Conservation (phyloP, 2,329 filamentous ascomycete species). For the Penicillium sp. region DNA sequence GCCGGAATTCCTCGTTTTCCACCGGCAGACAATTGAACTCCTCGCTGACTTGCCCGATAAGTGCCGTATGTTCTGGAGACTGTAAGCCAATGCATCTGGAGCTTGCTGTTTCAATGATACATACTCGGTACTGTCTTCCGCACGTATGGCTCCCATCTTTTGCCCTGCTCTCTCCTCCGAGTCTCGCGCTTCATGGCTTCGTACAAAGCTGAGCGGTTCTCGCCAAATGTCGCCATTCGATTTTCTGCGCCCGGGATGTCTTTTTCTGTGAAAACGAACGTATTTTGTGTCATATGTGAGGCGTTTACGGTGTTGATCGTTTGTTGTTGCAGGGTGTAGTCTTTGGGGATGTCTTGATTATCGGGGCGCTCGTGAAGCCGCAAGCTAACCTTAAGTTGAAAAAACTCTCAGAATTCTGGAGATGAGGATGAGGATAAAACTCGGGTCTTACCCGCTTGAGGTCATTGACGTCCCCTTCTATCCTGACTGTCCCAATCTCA, state of each 20-base stretch:
- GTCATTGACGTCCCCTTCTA: conserved; percentile 56
- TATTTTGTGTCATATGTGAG: conserved; percentile 65
- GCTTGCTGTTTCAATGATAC: not conserved
- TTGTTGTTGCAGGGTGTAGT: conserved; percentile 77
- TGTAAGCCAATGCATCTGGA: not conserved
- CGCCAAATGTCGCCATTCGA: conserved; percentile 43
- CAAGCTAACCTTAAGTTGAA: conserved; percentile 60
- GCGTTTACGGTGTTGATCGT: conserved; percentile 49
- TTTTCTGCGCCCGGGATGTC: conserved; percentile 75
- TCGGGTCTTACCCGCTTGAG: conserved; percentile 45
- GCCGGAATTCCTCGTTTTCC: conserved; percentile 67
- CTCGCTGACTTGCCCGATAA: conserved; percentile 70
- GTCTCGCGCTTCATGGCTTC: conserved; percentile 47
- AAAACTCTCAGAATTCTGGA: conserved; percentile 18
- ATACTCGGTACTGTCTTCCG: conserved; percentile 67
- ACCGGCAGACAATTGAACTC: conserved; percentile 74
- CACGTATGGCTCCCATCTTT: conserved; percentile 58
- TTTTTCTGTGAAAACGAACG: conserved; percentile 90
- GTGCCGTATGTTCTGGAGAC: conserved; percentile 68
- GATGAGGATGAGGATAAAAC: not conserved
- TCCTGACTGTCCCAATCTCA: conserved; percentile 70
- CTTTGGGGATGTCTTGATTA: conserved; percentile 76
- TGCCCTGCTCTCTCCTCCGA: conserved; percentile 50
- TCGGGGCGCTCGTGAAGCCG: conserved; percentile 66
- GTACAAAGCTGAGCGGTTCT: conserved; percentile 47